phyloP scores from a whole-genome alignment of 768 basidiomycete genomes.

The Zangia roseola region DNA sequence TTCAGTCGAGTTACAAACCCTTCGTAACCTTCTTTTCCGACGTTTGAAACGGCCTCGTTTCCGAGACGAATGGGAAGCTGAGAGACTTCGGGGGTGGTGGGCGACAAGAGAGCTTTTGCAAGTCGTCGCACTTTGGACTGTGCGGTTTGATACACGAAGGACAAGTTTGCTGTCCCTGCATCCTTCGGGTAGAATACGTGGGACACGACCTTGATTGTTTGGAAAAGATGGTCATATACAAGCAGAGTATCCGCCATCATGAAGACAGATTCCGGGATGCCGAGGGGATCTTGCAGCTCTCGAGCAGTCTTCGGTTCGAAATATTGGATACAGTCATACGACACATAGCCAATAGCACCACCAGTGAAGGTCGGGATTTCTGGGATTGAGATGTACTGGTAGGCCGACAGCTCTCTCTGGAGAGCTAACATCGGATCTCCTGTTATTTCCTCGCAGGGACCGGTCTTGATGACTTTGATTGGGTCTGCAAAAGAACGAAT shows the following conservation, averaged over 20 bases:
- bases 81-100: constrained; percentile 57
- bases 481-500: constrained; percentile 60
- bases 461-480: constrained; percentile 86
- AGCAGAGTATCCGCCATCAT: constrained; percentile 96
- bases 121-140: constrained; percentile 78
- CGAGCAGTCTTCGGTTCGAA: constrained; percentile 93
- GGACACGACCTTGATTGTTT: constrained; percentile 92
- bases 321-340: constrained; percentile 94
- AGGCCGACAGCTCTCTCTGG: constrained; percentile 81
- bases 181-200: constrained; percentile 87
- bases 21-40: constrained; percentile 92
- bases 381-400: constrained; percentile 89
- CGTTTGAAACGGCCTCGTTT: constrained; percentile 75
- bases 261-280: constrained; percentile 94
- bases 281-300: constrained; percentile 69
- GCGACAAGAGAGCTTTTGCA: constrained; percentile 62
- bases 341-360: constrained; percentile 95
- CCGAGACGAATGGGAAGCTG: constrained; percentile 68
- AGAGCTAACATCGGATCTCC: constrained; percentile 88
- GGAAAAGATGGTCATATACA: constrained; percentile 96
- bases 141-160: constrained; percentile 87
- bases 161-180: constrained; percentile 62
- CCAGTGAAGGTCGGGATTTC: constrained; percentile 95
- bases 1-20: constrained; percentile 88
- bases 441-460: constrained; percentile 73